These are phyloP conservation scores for Ophiostoma novo-ulmi DNA, from an alignment of 2,329 filamentous ascomycete genomes.

Conservation along the genomic window DNA sequence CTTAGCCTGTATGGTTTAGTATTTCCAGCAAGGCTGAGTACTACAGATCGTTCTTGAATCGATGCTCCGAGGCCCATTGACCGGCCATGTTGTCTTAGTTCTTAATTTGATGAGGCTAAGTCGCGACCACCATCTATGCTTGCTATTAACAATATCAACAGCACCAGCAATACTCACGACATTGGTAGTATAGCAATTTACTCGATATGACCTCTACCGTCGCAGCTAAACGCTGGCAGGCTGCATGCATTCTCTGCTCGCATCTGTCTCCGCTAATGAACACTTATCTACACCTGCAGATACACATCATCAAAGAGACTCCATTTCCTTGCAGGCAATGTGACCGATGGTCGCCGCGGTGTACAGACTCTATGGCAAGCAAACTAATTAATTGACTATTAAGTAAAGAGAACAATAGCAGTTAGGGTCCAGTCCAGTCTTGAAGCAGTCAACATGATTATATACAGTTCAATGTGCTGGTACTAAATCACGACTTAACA, in stretches of 20 bases:
- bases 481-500: background rate
- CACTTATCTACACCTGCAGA: background rate
- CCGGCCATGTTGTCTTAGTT: background rate
- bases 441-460: background rate
- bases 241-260: background rate
- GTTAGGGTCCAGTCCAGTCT: background rate
- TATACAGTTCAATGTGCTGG: background rate
- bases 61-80: background rate
- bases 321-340: background rate
- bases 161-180: too few relatives aligned
- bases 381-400: background rate
- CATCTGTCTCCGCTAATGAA: background rate
- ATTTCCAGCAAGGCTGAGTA: background rate
- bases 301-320: background rate
- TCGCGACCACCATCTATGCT: background rate
- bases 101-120: background rate
- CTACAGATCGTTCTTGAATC: background rate
- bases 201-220: background rate
- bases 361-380: background rate
- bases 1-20: background rate
- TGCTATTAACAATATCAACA: background rate
- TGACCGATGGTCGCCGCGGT: slow-evolving; percentile 7
- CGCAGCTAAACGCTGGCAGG: background rate
- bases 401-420: background rate
- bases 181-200: background rate